Percentiles rank a stretch among this genome's conserved stretches.
phyloP scores from a whole-genome alignment of 108 stramenopile genomes.

The Parmales sp. region DNA sequence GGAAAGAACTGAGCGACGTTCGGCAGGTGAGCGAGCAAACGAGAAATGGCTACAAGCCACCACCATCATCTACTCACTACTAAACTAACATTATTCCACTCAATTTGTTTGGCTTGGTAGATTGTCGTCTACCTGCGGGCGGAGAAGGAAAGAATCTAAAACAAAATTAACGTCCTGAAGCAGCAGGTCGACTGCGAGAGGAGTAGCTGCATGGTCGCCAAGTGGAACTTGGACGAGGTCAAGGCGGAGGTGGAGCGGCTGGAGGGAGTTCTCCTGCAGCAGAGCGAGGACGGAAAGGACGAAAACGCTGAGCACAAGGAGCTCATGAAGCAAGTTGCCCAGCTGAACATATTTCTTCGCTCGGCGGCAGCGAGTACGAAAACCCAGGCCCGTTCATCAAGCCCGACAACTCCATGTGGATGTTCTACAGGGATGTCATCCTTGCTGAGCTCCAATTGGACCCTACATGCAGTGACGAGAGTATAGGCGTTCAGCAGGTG shows the following conservation, averaged over 20 bases:
- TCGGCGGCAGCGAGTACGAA: slow-evolving; percentile 18
- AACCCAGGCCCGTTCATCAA: slow-evolving; percentile 28
- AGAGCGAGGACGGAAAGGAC: slow-evolving; percentile 21
- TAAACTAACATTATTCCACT: too few species aligned
- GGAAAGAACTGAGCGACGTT: slow-evolving; percentile 19
- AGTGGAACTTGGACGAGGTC: slow-evolving; percentile 63
- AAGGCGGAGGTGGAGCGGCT: slow-evolving; percentile 55
- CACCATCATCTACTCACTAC: slow-evolving; percentile 32
- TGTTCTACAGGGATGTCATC: slow-evolving; percentile 23
- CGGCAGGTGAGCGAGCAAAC: too few species aligned
- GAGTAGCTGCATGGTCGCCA: slow-evolving; percentile 49
- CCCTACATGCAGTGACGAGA: slow-evolving; percentile 24
- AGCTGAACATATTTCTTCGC: slow-evolving; percentile 21
- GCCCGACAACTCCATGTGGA: slow-evolving; percentile 20
- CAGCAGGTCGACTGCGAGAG: slow-evolving; percentile 63
- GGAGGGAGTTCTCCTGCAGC: slow-evolving; percentile 11
- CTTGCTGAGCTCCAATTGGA: slow-evolving; percentile 17
- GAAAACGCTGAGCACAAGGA: slow-evolving; percentile 25
- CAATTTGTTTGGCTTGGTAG: too few species aligned
- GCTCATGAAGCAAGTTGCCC: slow-evolving; percentile 18
- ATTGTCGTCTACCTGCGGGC: slow-evolving; percentile 63
- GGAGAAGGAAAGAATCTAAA: slow-evolving; percentile 61
- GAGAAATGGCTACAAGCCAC: slow-evolving; percentile 21
- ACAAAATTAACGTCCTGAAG: slow-evolving; percentile 57
- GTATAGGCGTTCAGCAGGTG: slow-evolving; percentile 18